Conservation (phyloP, 148 eudicot species). For the Camellia granthamiana region DNA sequence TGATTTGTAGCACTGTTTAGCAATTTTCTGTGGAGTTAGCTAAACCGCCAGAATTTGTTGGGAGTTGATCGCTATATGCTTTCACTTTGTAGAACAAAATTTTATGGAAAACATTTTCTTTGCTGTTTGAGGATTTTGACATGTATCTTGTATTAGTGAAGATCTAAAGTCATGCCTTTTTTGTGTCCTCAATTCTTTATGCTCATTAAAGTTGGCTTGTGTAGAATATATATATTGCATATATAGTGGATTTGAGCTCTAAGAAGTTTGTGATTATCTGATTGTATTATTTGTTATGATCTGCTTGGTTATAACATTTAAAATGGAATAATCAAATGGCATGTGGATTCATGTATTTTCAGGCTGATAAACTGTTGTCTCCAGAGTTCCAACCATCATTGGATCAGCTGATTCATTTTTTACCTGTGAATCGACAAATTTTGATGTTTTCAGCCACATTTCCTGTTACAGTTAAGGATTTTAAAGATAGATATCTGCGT, state of each 20-base stretch:
- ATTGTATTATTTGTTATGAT: background rate
- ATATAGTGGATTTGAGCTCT: background rate
- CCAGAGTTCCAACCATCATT: conserved; percentile 81
- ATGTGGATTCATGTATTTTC: conserved; percentile 20
- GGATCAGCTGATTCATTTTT: conserved; percentile 63
- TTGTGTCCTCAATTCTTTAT: background rate
- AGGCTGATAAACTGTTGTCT: conserved; percentile 82
- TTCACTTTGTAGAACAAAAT: background rate
- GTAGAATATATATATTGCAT: background rate
- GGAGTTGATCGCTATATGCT: background rate
- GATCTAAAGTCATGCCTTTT: background rate
- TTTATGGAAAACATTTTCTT: background rate
- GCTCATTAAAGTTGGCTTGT: background rate
- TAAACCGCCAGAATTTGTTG: background rate
- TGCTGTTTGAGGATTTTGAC: background rate
- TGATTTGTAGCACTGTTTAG: background rate
- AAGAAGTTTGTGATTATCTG: background rate
- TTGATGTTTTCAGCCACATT: conserved; percentile 90
- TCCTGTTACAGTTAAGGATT: conserved; percentile 88
- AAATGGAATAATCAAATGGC: conserved; percentile 14
- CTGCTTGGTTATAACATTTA: background rate
- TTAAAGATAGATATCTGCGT: conserved; percentile 68
- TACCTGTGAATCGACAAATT: conserved; percentile 62
- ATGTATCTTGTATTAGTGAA: background rate
- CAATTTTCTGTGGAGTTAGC: background rate